These are phyloP conservation scores for Lecanosticta acicola DNA, from an alignment of 2,329 filamentous ascomycete species.

Conservation along the genomic window DNA sequence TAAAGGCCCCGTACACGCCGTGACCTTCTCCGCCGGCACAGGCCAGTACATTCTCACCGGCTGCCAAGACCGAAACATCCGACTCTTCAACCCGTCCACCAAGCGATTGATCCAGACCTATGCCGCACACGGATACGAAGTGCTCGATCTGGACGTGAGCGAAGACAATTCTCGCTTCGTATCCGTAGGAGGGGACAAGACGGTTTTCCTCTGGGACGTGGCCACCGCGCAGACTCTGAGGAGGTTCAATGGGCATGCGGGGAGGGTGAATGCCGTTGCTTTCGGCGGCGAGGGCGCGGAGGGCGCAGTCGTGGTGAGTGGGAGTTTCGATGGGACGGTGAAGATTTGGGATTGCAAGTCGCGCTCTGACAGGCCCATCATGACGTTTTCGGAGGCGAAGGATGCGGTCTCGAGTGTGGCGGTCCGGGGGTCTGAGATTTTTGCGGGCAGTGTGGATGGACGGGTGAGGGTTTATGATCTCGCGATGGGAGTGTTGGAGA, in stretches of 20 bases:
- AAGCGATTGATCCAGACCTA: conserved; percentile 73
- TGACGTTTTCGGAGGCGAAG: conserved; percentile 65
- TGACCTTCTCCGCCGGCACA: conserved; percentile 46
- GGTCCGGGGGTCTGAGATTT: conserved; percentile 49
- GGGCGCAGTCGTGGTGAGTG: conserved; percentile 60
- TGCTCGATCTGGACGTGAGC: conserved; percentile 70
- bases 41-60: conserved; percentile 67
- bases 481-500: conserved; percentile 63
- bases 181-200: conserved; percentile 82
- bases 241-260: conserved; percentile 61
- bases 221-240: conserved; percentile 69
- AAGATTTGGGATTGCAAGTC: conserved; percentile 49
- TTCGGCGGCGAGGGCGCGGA: conserved; percentile 70
- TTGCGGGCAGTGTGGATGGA: conserved; percentile 78
- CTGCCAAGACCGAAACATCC: conserved; percentile 75
- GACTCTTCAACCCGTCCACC: conserved; percentile 70
- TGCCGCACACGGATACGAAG: conserved; percentile 82
- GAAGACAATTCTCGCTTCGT: conserved; percentile 78
- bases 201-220: conserved; percentile 93
- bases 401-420: conserved; percentile 56
- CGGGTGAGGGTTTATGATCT: conserved; percentile 77
- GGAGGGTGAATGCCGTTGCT: conserved; percentile 69
- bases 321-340: conserved; percentile 69
- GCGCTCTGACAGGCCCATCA: conserved; percentile 57
- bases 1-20: conserved; percentile 42